phyloP scores from a whole-genome alignment of 257 asterid genomes.

The Solanum habrochaites region DNA sequence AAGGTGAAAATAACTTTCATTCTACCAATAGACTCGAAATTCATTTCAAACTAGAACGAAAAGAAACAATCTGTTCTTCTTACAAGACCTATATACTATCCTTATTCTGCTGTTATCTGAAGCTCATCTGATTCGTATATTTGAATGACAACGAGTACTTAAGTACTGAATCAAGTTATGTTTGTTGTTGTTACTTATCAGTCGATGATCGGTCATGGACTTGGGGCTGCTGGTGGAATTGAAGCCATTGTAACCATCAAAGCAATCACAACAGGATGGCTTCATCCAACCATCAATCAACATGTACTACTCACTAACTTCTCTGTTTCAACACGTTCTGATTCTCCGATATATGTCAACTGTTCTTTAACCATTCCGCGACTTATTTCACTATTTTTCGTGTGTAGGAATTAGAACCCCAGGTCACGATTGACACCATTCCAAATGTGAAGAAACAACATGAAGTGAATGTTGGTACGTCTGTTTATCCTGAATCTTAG shows the following conservation, averaged over 20 bases:
- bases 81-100: neutral
- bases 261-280: conserved; percentile 87
- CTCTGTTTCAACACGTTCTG: neutral
- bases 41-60: neutral
- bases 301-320: conserved; percentile 20
- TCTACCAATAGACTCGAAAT: neutral
- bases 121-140: neutral
- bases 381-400: neutral
- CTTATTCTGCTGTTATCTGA: neutral
- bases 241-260: conserved; percentile 89
- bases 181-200: conserved; percentile 1
- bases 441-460: conserved; percentile 66
- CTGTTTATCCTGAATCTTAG: neutral
- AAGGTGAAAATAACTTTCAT: conserved; percentile 17
- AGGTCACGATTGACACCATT: conserved; percentile 31
- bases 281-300: conserved; percentile 86
- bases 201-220: conserved; percentile 95
- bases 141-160: neutral
- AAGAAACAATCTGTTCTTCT: neutral
- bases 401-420: conserved; percentile 11
- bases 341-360: neutral
- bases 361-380: neutral
- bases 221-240: conserved; percentile 86
- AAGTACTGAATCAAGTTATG: neutral
- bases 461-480: conserved; percentile 57